Evolutionary conservation across 2,329 filamentous ascomycete genomes (phyloP).

Genomic region (Gnomoniopsis smithogilvyi): DNA sequence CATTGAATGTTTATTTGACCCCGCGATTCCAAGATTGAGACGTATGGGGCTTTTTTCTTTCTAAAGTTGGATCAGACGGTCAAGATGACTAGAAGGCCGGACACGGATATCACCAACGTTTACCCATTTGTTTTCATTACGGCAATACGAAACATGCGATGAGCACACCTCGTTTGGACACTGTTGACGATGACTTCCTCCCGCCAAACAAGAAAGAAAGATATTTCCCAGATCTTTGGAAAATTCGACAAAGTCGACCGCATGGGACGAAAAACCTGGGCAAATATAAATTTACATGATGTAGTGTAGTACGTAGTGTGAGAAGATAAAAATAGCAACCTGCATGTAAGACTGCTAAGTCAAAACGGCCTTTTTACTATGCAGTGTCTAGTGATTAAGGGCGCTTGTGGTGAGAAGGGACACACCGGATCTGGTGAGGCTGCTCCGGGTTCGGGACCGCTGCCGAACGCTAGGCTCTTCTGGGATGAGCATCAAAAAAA

Average conservation of each 20-base stretch:
- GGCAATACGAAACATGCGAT: no score
- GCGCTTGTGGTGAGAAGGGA: not conserved
- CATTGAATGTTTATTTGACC: conserved; percentile 26
- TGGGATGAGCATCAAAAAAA: not conserved
- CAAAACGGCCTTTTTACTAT: not conserved
- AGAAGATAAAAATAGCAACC: not conserved
- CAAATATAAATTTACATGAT: not conserved
- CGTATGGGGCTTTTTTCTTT: no score
- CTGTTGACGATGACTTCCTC: no score
- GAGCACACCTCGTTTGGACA: no score
- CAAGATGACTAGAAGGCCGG: not conserved
- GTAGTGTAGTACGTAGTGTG: not conserved
- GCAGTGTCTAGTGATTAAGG: not conserved
- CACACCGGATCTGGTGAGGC: no score
- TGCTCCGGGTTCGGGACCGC: conserved; percentile 14
- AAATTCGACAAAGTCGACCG: no score
- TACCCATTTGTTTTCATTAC: no score
- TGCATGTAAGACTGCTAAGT: not conserved
- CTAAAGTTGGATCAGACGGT: not conserved
- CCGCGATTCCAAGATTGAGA: conserved; percentile 1
- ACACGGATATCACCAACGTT: no score
- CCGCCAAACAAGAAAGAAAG: no score
- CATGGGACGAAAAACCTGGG: no score
- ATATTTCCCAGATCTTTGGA: no score
- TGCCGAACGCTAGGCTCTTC: not conserved